phyloP scores from a whole-genome alignment of 1,139 yeast species.

The Magnusiomyces clavatus region DNA sequence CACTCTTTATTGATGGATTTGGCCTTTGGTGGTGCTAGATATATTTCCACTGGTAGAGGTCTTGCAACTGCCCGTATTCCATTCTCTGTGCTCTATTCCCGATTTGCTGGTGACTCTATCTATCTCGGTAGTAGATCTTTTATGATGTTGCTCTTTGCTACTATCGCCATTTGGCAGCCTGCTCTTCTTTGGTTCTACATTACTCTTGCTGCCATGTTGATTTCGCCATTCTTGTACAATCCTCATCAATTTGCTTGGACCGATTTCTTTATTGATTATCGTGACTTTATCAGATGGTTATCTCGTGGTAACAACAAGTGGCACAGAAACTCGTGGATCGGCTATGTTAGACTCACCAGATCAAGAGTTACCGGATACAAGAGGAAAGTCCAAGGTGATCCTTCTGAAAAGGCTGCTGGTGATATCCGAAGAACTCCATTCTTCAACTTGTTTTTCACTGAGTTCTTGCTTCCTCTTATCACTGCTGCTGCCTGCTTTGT shows the following conservation, averaged over 20 bases:
- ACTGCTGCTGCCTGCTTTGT: conserved; percentile 88
- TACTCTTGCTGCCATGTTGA: conserved; percentile 78
- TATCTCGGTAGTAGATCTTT: conserved; percentile 92
- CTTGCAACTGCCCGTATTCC: conserved; percentile 98
- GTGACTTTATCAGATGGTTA: conserved; percentile 97
- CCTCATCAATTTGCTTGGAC: conserved; percentile 99
- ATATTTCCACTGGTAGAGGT: conserved; percentile 98
- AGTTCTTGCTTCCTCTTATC: conserved; percentile 72
- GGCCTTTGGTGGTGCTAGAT: conserved; percentile 98
- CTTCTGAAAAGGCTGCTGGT: conserved; percentile 89
- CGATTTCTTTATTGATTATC: conserved; percentile 96
- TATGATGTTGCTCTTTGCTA: conserved; percentile 83
- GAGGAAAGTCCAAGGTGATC: conserved; percentile 77
- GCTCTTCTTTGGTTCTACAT: conserved; percentile 99
- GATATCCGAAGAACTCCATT: conserved; percentile 94
- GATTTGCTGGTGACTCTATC: conserved; percentile 96
- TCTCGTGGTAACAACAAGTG: conserved; percentile 98
- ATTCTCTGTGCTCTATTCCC: conserved; percentile 86
- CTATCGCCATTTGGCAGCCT: conserved; percentile 95
- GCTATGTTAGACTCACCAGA: conserved; percentile 90
- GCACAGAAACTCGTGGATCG: conserved; percentile 99
- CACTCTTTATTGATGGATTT: conserved; percentile 84
- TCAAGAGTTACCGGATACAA: conserved; percentile 98
- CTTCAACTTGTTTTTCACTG: conserved; percentile 77
- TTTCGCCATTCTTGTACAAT: conserved; percentile 92